phyloP scores from a whole-genome alignment of 768 basidiomycete genomes.

The Boletus rex-veris region DNA sequence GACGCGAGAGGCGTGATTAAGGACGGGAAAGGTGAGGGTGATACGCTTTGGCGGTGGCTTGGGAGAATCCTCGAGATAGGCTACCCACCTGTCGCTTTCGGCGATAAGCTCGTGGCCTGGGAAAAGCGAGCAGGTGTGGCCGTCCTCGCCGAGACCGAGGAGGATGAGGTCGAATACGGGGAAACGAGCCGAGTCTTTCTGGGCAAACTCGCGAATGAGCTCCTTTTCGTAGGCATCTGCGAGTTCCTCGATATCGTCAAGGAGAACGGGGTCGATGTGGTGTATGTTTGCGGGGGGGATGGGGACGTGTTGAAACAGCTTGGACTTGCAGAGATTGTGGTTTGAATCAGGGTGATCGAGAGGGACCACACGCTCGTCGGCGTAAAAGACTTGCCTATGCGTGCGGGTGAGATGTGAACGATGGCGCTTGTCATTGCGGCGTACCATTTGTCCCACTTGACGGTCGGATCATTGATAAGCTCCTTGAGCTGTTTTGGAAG shows the following conservation, averaged over 20 bases:
- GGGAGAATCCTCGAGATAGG: slow-evolving; percentile 87
- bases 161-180: slow-evolving; percentile 97
- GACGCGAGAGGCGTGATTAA: slow-evolving; percentile 84
- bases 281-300: slow-evolving; percentile 79
- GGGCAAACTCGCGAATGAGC: slow-evolving; percentile 89
- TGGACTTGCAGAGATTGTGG: slow-evolving; percentile 67
- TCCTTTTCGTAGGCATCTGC: slow-evolving; percentile 76
- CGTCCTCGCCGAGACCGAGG: slow-evolving; percentile 94
- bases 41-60: slow-evolving; percentile 89
- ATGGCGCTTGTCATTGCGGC: not conserved
- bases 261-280: slow-evolving; percentile 64
- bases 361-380: slow-evolving; percentile 93
- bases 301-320: slow-evolving; percentile 79
- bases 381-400: slow-evolving; percentile 93
- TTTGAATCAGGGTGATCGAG: slow-evolving; percentile 93
- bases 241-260: slow-evolving; percentile 77
- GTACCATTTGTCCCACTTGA: slow-evolving; percentile 95
- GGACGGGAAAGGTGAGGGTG: slow-evolving; percentile 88
- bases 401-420: not conserved
- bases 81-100: slow-evolving; percentile 95
- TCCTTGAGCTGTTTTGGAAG: slow-evolving; percentile 78
- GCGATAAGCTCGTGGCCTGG: slow-evolving; percentile 81
- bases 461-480: slow-evolving; percentile 57
- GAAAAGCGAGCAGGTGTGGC: slow-evolving; percentile 98
- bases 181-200: slow-evolving; percentile 91